Evolutionary conservation across 441 rosid genomes (phyloP), one percentile per base, ranked within the genome.

Genomic region (Manihot esculenta): DNA sequence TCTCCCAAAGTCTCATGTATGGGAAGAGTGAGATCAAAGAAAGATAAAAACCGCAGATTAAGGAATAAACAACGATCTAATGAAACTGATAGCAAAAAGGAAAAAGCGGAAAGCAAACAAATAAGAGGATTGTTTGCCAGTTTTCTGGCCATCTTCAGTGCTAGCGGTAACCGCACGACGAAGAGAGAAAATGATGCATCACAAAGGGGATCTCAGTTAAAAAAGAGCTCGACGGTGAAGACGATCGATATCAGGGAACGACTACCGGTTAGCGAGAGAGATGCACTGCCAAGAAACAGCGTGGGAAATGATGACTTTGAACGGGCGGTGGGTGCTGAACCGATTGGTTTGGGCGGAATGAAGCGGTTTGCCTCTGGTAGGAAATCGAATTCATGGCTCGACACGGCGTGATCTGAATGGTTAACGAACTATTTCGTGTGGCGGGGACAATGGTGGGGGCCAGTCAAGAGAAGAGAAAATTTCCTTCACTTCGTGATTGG

Each of bases 1-100:
- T 92, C 99, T 21, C 97, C 99, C 10, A 92, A 86, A 77, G 99
- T 94, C 18, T 92, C 99, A 10, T 94, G 99, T 47, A 94, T 90
- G 79, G 99, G 99, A 42, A 81, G 92, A 72, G 97, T 92, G 67
- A 85, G 91, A 79, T 90, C 99, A 60, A 89, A 76, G 85, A 83
- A 82, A 26, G 91, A 91, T 61, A 83, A 89, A 4, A 86, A 78
- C 69, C 84, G 88, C 20, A 79, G 86, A 15, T 48, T 81, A 51
- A 80, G 78, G 72, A 74, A 69, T 55, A 79, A 82, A 65, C 87
- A 84, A 20, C 80, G 77, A 45, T 74, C 90, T n/a, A 54, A 73
- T 44, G 81, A 72, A 63, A 49, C 80, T 15, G 82, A 73, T 41
- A 18, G 70, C 23, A 63, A 51, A 10, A 82, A 45, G 8, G 80